phyloP scores from a whole-genome alignment of 179 eudicot species.

The Heliamphora pulchella region DNA sequence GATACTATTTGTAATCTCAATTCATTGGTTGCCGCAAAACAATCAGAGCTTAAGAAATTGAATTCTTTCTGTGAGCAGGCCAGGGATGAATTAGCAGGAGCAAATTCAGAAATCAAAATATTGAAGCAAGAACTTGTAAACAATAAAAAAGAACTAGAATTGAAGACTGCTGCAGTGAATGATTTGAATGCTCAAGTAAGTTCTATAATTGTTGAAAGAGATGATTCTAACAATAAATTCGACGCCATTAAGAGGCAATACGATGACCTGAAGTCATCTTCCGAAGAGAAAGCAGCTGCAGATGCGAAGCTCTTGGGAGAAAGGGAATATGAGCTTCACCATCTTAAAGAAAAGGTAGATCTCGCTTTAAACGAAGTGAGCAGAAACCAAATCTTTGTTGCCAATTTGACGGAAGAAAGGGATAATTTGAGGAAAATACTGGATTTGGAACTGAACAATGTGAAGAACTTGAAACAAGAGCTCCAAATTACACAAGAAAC shows the following conservation, averaged over 20 bases:
- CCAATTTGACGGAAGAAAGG: constrained; percentile 50
- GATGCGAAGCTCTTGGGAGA: constrained; percentile 55
- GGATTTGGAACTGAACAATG: constrained; percentile 33
- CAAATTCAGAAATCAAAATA: constrained; percentile 32
- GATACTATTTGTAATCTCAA: constrained; percentile 34
- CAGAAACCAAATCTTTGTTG: constrained; percentile 34
- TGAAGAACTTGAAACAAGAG: constrained; percentile 42
- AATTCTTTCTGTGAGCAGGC: constrained; percentile 29
- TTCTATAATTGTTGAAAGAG: constrained; percentile 41
- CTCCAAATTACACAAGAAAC: constrained; percentile 38
- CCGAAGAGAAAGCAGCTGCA: constrained; percentile 40
- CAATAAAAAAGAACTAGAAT: constrained; percentile 38
- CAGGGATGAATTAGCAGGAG: constrained; percentile 34
- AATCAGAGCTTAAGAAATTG: constrained; percentile 40
- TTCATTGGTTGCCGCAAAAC: constrained; percentile 47
- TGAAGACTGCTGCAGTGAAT: constrained; percentile 38
- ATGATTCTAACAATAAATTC: constrained; percentile 33
- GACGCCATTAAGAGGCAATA: constrained; percentile 37
- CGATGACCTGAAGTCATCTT: constrained; percentile 34
- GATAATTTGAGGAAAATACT: constrained; percentile 42
- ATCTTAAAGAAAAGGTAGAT: constrained; percentile 44
- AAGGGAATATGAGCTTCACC: constrained; percentile 34
- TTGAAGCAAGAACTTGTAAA: constrained; percentile 42
- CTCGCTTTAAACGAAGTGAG: constrained; percentile 28
- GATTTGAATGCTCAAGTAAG: constrained; percentile 39